Percentiles rank a stretch among this genome's conserved stretches.
Evolutionary conservation across 106 monocot genomes (phyloP).

Genomic region (Dendrobium nobile): DNA sequence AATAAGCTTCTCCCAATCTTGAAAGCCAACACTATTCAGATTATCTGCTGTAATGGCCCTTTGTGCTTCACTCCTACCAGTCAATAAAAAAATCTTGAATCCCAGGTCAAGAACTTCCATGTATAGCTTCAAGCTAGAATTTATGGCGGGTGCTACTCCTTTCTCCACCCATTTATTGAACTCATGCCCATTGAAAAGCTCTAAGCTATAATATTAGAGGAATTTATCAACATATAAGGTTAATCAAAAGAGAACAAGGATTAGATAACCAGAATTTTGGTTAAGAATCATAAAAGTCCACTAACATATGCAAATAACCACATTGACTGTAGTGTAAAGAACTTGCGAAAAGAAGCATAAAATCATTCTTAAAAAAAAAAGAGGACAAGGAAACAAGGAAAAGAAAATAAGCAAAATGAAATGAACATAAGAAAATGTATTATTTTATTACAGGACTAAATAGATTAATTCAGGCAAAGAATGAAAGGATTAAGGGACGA

Average conservation of each 20-base stretch:
- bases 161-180: conserved; percentile 74
- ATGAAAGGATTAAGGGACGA: no score
- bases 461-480: no score
- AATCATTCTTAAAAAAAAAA: no score
- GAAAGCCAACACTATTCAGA: conserved; percentile 46
- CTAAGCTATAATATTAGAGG: conserved; percentile 30
- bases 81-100: conserved; percentile 66
- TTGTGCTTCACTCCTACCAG: conserved; percentile 71
- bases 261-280: background rate
- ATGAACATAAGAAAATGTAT: no score
- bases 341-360: no score
- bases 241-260: background rate
- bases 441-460: no score
- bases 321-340: no score
- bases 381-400: no score
- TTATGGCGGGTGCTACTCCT: conserved; percentile 63
- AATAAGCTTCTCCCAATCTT: conserved; percentile 68
- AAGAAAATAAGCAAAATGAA: no score
- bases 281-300: no score
- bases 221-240: background rate
- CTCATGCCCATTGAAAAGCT: conserved; percentile 51
- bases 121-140: conserved; percentile 56
- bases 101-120: conserved; percentile 46
- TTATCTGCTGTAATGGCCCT: conserved; percentile 52
- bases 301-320: no score